These are phyloP conservation scores for Adansonia madagascariensis DNA, from an alignment of 441 rosid species.

Conservation along the genomic window DNA sequence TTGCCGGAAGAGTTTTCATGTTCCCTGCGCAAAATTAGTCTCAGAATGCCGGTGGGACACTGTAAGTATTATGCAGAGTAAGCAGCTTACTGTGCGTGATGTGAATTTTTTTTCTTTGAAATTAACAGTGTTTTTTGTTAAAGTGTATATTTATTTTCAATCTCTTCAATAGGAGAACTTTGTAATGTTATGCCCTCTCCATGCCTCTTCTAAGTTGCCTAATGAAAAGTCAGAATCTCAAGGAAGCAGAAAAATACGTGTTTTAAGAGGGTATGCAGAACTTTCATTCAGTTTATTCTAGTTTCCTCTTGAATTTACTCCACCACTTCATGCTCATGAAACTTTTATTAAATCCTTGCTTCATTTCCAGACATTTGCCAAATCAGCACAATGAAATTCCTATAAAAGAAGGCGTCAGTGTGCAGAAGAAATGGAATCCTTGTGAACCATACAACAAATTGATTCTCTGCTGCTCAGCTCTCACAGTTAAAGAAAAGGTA, in stretches of 20 bases:
- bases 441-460: conserved; percentile 42
- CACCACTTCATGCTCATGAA: not conserved
- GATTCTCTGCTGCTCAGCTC: conserved; percentile 82
- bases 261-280: conserved; percentile 49
- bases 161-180: conserved; percentile 60
- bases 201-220: conserved; percentile 69
- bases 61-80: conserved; percentile 44
- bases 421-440: conserved; percentile 39
- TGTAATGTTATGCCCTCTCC: conserved; percentile 77
- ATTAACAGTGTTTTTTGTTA: conserved; percentile 9
- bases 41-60: conserved; percentile 88
- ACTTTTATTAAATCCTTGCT: conserved; percentile 18
- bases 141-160: conserved; percentile 1
- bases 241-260: conserved; percentile 41
- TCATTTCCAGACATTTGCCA: conserved; percentile 44
- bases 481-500: conserved; percentile 73
- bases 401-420: conserved; percentile 26
- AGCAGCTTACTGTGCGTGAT: conserved; percentile 5
- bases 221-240: conserved; percentile 44
- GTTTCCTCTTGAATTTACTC: not conserved
- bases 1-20: conserved; percentile 89
- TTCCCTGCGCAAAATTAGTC: conserved; percentile 77
- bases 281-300: conserved; percentile 19
- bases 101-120: not conserved
- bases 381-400: conserved; percentile 40